Evolutionary conservation across 2,329 filamentous ascomycete genomes (phyloP).

Genomic region (Phyllosticta citriasiana): DNA sequence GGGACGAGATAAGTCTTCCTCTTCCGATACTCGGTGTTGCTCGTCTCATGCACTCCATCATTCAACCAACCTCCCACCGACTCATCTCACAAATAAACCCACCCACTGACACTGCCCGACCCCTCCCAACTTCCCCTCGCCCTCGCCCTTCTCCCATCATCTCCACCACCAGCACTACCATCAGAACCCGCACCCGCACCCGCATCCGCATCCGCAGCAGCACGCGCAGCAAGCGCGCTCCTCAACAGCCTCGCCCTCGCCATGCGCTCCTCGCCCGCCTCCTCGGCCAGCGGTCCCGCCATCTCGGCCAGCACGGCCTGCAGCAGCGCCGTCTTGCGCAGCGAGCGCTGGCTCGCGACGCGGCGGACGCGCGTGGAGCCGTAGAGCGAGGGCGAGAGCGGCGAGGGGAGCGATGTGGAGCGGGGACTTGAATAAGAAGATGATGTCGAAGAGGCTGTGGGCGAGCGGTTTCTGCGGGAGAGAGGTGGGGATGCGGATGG

Average conservation of each 20-base stretch:
- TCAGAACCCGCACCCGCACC: background rate
- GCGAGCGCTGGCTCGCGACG: background rate
- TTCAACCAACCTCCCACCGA: background rate
- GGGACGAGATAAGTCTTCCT: too few species aligned
- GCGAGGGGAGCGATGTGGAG: background rate
- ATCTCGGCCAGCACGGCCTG: constrained; percentile 8
- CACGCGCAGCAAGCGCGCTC: background rate
- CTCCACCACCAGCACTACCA: background rate
- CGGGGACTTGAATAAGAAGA: background rate
- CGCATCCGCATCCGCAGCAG: background rate
- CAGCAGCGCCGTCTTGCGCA: constrained; percentile 4
- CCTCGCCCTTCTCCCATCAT: too few species aligned
- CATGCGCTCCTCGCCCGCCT: background rate
- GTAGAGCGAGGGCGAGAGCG: background rate
- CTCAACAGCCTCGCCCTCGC: background rate
- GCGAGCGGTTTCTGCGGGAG: background rate
- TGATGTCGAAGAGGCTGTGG: background rate
- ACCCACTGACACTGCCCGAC: background rate
- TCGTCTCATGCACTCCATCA: too few species aligned
- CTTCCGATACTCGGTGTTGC: too few species aligned
- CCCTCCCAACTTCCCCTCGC: background rate
- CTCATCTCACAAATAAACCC: background rate
- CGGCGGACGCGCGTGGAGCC: background rate
- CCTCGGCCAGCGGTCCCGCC: constrained; percentile 2
- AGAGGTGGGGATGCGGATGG: background rate